Base-by-base conservation (phyloP, 805 yeast species). In the Cephaloascus albidus region DNA sequence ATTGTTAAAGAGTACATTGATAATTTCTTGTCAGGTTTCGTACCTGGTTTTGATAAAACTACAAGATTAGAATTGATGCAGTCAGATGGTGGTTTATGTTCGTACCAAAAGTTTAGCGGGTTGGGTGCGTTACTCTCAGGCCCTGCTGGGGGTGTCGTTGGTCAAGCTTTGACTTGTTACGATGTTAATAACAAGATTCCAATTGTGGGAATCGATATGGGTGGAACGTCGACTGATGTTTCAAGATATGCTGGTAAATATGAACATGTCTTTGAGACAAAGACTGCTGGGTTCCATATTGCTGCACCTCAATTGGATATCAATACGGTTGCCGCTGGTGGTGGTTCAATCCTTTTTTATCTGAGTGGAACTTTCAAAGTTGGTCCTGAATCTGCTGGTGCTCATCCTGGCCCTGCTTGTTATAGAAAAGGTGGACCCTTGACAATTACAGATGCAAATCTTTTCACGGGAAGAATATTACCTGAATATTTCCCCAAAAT, bases 91-190 rank as follows among this genome's bases (percentile, higher is more conserved):
- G 97, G 97, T 2, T 70, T 90, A 43, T 88, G 89, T 18, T 87
- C 87, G 40, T 88, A 93, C 51, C 67, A 76, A 18, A 72, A 76
- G 37, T 90, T 90, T 55, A 81, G 96, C 0, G 97, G 97, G 2
- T 65, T 90, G 30, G 73, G 78, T 48, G 95, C 97, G 3, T 84
- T 90, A 37, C 61, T 90, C 28, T 86, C 96, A 1, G 97, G 97
- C 2, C 97, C 97, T 3, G 97, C 97, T 8, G 97, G 97, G 31
- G 97, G 97, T 37, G 95, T 90, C 42, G 96, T 90, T 27, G 97
- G 97, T 0, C 85, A 78, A 50, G 85, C 96, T 0, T 72, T 76
- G 38, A 89, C 97, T 0, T 85, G 95, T 44, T 86, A 70, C 54
- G 75, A 70, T 43, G 40, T 38, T 4, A 51, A 60, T n/a, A 72